A percentile compares a stretch with the other conserved stretches of the same genome.
Evolutionary conservation across 805 yeast species (phyloP).

Genomic region (Priceomyces melissophilus): DNA sequence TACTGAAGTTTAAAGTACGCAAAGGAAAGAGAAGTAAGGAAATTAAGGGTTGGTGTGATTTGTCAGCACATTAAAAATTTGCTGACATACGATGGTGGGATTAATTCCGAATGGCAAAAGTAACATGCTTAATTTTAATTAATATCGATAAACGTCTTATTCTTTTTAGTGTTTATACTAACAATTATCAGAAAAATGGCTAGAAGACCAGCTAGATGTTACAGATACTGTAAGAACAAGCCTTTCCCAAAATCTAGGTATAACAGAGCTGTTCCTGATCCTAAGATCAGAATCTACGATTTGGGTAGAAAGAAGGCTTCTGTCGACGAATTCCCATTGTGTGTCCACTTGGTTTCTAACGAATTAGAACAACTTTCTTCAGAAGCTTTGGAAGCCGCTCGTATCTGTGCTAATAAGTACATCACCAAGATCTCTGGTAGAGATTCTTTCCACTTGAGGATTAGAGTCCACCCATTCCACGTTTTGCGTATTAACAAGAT

Average conservation of each 20-base stretch:
- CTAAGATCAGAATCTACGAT: constrained; percentile 98
- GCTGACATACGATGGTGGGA: too few relatives aligned
- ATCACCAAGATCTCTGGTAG: constrained; percentile 97
- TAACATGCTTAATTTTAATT: too few relatives aligned
- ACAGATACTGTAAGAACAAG: constrained; percentile 99
- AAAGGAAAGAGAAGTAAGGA: too few relatives aligned
- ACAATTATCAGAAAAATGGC: constrained; percentile 71
- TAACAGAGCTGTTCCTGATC: constrained; percentile 99
- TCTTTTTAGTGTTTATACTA: constrained; percentile 15
- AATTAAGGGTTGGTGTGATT: background rate
- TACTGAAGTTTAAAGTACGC: too few relatives aligned
- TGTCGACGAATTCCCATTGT: constrained; percentile 99
- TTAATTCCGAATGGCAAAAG: too few relatives aligned
- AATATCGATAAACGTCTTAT: background rate
- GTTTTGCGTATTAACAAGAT: constrained; percentile 99
- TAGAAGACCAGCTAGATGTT: constrained; percentile 99
- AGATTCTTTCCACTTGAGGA: constrained; percentile 99
- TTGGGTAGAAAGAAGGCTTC: constrained; percentile 99
- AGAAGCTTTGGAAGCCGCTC: constrained; percentile 99
- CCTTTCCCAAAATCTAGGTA: constrained; percentile 99
- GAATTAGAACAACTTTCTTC: constrained; percentile 99
- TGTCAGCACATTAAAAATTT: background rate
- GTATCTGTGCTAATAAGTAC: constrained; percentile 99
- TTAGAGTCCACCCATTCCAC: constrained; percentile 99
- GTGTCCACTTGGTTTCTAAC: constrained; percentile 99